Evolutionary conservation across 345 rosid species (phyloP).

Genomic region (Mallotus nudiflorus): DNA sequence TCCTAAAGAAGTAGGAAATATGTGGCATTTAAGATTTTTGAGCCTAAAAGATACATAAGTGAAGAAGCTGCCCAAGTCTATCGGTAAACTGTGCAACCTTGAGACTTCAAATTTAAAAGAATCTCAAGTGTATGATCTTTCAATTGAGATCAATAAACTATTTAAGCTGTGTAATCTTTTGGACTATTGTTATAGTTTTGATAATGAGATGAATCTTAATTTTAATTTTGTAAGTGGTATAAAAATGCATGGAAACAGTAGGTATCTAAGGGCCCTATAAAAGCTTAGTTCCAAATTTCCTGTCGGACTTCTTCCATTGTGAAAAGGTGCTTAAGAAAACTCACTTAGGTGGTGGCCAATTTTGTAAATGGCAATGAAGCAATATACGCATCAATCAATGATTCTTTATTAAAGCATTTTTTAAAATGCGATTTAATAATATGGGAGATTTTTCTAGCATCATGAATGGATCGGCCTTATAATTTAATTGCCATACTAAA

Average conservation of each 20-base stretch:
- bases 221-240: not conserved
- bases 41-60: not conserved
- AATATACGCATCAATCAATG: too few relatives aligned
- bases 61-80: constrained; percentile 8
- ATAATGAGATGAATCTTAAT: not conserved
- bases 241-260: not conserved
- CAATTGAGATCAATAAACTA: constrained; percentile 4
- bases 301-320: too few relatives aligned
- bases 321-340: too few relatives aligned
- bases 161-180: constrained; percentile 4
- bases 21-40: not conserved
- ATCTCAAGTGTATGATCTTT: too few relatives aligned
- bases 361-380: too few relatives aligned
- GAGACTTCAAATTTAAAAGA: constrained; percentile 5
- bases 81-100: constrained; percentile 19
- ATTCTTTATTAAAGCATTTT: too few relatives aligned
- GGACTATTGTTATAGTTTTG: not conserved
- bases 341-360: too few relatives aligned
- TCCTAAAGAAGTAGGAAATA: constrained; percentile 7
- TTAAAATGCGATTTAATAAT: too few relatives aligned
- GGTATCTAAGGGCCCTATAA: not conserved
- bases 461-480: too few relatives aligned
- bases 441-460: too few relatives aligned
- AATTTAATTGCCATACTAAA: too few relatives aligned
- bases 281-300: too few relatives aligned